Evolutionary conservation across 345 rosid genomes (phyloP), one percentile per base, ranked within the genome.

Genomic region (Gossypioides kirkii): DNA sequence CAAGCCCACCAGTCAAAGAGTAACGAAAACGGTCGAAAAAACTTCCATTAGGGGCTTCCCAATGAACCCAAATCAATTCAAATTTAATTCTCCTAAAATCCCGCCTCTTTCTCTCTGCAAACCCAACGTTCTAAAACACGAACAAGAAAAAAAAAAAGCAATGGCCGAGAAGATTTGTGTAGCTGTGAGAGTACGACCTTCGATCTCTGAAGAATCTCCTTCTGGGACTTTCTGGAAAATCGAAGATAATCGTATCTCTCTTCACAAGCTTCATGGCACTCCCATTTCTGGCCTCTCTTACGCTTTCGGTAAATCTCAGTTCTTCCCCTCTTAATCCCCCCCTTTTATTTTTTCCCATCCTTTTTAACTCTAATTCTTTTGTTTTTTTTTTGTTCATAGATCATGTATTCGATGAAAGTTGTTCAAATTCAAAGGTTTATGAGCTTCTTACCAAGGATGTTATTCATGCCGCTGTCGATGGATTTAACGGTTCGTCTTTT

Each of bases 151-250:
- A 41, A 23, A 16, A 20, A 54, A 3, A 18, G n/a, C 22, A 22
- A 91, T 92, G 98, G 65, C 43, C 6, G 98, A 92, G 83, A 95
- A 89, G 90, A 90, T 92, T 78, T 92, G 97, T 72, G 98, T 95
- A 2, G 98, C 97, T 11, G 96, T 94, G 76, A 82, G 97, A 52
- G 84, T 90, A 73, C 82, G 98, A 17, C 98, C 95, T 0, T 71
- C 83, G 16, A 73, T 79, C 11, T 80, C 90, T 50, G 80, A 78
- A 43, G 84, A 77, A n/a, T 20, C 54, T 79, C 42, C 53, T 45
- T 61, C 22, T 25, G 91, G 85, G 65, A 72, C 73, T 72, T 77
- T 55, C 87, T 89, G 91, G 91, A 87, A 71, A 70, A 65, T 86
- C 18, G 90, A 86, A 73, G 96, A 95, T 54, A 88, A 88, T 66